phyloP scores from a whole-genome alignment of 768 basidiomycete genomes.

The Polyporus arcularius region DNA sequence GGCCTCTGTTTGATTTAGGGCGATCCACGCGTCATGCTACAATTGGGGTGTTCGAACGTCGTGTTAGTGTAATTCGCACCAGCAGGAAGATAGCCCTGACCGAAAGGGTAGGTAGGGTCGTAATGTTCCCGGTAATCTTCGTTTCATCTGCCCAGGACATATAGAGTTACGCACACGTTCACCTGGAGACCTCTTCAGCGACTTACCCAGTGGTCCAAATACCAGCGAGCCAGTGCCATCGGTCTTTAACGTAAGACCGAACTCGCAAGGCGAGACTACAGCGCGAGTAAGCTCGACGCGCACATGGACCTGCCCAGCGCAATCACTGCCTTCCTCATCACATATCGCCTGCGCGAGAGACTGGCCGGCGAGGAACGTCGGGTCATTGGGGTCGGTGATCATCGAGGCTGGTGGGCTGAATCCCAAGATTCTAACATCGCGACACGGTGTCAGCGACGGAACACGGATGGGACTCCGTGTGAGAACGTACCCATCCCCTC shows the following conservation, averaged over 20 bases:
- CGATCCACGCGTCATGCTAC: conserved; percentile 11
- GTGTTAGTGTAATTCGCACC: too few relatives aligned
- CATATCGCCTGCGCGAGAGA: conserved; percentile 14
- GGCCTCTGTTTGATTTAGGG: conserved; percentile 3
- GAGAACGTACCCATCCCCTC: conserved; percentile 11
- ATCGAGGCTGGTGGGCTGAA: conserved; percentile 17
- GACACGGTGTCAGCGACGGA: not conserved
- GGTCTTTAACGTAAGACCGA: conserved; percentile 4
- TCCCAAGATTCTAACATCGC: conserved; percentile 3
- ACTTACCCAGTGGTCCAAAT: conserved; percentile 8
- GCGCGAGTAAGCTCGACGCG: not conserved
- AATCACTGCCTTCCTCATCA: conserved; percentile 6
- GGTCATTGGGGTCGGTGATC: conserved; percentile 10
- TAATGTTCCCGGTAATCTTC: conserved; percentile 6
- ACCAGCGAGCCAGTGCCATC: conserved; percentile 3
- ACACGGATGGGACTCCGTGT: not conserved
- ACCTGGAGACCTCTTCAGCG: not conserved
- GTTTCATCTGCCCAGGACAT: conserved; percentile 1
- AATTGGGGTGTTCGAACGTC: too few relatives aligned
- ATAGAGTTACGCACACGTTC: not conserved
- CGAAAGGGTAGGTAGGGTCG: not conserved
- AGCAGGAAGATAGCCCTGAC: not conserved
- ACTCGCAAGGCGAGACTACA: conserved; percentile 14
- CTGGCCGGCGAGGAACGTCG: conserved; percentile 9
- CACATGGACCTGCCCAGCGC: not conserved